These are phyloP conservation scores for Irpex sp. DNA, from an alignment of 1,284 basidiomycete species.

Conservation along the genomic window DNA sequence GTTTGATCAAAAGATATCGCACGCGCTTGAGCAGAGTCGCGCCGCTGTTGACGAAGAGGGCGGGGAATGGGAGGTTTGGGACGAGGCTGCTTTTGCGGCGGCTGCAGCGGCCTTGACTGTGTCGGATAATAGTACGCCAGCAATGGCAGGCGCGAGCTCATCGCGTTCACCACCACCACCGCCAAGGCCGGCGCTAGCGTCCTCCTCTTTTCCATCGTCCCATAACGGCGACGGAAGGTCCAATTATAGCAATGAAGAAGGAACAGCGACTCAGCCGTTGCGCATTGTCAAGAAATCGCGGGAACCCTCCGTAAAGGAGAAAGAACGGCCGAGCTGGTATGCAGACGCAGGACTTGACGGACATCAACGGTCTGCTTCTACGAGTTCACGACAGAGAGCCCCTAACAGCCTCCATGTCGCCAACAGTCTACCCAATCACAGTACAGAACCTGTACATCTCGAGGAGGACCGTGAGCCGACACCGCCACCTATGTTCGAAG, in stretches of 20 bases:
- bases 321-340: constrained; percentile 32
- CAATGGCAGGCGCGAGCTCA: constrained; percentile 4
- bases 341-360: constrained; percentile 21
- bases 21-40: constrained; percentile 33
- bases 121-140: constrained; percentile 4
- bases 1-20: constrained; percentile 51
- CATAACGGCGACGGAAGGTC: not conserved
- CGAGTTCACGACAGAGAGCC: not conserved
- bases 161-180: constrained; percentile 11
- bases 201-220: not conserved
- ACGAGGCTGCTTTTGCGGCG: constrained; percentile 40
- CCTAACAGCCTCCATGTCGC: not conserved
- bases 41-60: constrained; percentile 29
- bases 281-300: constrained; percentile 26
- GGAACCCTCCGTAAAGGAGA: constrained; percentile 14
- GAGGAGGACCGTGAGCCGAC: constrained; percentile 18
- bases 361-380: constrained; percentile 1
- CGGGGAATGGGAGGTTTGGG: constrained; percentile 46
- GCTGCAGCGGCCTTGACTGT: constrained; percentile 20
- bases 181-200: not conserved
- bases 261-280: constrained; percentile 18
- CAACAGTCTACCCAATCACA: constrained; percentile 1
- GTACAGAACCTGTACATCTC: constrained; percentile 5
- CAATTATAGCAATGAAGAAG: not conserved
- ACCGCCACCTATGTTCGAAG: constrained; percentile 42